These are phyloP conservation scores for Lipomyces yamadae DNA, from an alignment of 805 yeast species.

Conservation along the genomic window DNA sequence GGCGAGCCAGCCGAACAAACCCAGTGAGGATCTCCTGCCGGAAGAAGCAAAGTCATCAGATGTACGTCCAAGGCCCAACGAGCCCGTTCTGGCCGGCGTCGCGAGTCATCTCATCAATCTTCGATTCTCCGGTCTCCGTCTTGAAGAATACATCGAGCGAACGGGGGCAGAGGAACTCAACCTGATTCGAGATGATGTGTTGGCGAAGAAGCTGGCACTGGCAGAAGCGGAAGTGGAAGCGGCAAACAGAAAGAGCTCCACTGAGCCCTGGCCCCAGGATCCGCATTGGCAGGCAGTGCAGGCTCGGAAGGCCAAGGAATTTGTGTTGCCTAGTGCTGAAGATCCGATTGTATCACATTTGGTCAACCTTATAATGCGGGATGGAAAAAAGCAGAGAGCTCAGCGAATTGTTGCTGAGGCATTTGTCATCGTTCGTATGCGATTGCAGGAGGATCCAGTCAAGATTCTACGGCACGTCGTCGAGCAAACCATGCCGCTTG, in stretches of 20 bases:
- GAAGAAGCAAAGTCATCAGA: not conserved
- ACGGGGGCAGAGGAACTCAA: constrained; percentile 14
- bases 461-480: constrained; percentile 71
- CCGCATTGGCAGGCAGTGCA: constrained; percentile 15
- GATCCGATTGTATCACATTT: constrained; percentile 50
- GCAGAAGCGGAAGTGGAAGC: not conserved
- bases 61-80: not conserved
- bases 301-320: constrained; percentile 23
- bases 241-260: not conserved
- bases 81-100: constrained; percentile 14
- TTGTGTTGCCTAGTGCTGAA: constrained; percentile 18
- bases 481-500: constrained; percentile 83
- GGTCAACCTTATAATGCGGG: constrained; percentile 86
- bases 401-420: constrained; percentile 75
- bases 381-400: constrained; percentile 85
- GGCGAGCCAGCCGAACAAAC: not conserved
- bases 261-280: constrained; percentile 10
- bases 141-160: constrained; percentile 24
- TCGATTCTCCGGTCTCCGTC: constrained; percentile 23
- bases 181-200: constrained; percentile 4
- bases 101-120: constrained; percentile 28
- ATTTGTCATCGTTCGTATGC: constrained; percentile 74
- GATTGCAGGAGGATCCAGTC: constrained; percentile 79
- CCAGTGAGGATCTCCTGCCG: not conserved
- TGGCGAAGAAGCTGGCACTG: not conserved